phyloP scores from a whole-genome alignment of 768 basidiomycete genomes.

The Steccherinum ochraceum region DNA sequence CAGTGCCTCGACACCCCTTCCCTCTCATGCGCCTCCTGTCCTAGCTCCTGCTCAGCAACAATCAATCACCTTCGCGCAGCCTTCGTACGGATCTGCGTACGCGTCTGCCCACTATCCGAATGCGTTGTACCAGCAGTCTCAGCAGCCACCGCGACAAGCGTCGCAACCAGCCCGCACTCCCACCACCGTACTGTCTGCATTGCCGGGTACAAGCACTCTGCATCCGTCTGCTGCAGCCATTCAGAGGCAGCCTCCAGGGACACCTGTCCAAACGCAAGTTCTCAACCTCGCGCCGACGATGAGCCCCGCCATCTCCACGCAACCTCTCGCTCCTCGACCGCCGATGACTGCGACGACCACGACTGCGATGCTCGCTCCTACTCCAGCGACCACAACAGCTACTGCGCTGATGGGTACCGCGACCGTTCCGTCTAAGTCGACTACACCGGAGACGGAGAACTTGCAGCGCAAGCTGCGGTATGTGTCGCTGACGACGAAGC shows the following conservation, averaged over 20 bases:
- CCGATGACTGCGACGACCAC: constrained; percentile 15
- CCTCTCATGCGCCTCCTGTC: constrained; percentile 9
- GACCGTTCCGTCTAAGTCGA: constrained; percentile 7
- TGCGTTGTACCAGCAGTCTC: background rate
- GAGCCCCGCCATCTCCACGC: constrained; percentile 21
- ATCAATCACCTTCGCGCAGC: constrained; percentile 16
- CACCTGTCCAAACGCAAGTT: constrained; percentile 46
- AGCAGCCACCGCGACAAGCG: background rate
- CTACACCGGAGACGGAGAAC: constrained; percentile 10
- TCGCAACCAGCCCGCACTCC: constrained; percentile 11
- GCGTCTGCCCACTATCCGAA: constrained; percentile 4
- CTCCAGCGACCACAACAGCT: constrained; percentile 20
- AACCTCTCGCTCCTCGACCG: constrained; percentile 6
- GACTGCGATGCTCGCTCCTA: constrained; percentile 14
- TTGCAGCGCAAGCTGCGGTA: constrained; percentile 32
- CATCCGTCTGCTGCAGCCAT: no score
- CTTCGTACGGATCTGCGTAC: constrained; percentile 10
- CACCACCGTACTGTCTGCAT: background rate
- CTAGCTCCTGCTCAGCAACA: constrained; percentile 10
- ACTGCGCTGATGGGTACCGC: background rate
- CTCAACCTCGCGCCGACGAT: constrained; percentile 30
- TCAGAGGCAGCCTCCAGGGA: background rate
- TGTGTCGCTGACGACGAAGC: constrained; percentile 50
- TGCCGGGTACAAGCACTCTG: background rate
- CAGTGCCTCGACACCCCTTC: constrained; percentile 15